Evolutionary conservation across 108 stramenopile species (phyloP).

Genomic region (Chaetoceros muelleri): DNA sequence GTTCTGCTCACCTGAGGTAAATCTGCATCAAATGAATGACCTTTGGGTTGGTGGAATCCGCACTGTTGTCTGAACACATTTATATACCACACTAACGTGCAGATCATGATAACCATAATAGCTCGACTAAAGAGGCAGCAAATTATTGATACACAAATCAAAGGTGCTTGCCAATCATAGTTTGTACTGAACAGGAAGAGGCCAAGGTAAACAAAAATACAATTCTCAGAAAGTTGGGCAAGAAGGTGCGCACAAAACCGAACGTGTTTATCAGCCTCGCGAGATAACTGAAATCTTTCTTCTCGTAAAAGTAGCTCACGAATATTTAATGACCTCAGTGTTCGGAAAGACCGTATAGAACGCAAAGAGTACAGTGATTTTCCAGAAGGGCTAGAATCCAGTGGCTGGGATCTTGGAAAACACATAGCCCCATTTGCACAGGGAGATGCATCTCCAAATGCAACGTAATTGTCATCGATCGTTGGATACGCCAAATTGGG

Average conservation of each 20-base stretch:
- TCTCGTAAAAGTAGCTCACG: neutral
- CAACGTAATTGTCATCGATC: neutral
- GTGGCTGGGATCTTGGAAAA: neutral
- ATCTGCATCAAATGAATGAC: neutral
- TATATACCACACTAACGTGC: constrained; percentile 39
- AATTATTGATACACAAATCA: constrained; percentile 44
- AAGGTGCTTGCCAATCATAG: constrained; percentile 49
- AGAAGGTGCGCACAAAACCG: constrained; percentile 75
- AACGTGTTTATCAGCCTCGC: constrained; percentile 54
- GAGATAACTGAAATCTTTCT: constrained; percentile 19
- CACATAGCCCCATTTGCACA: no score
- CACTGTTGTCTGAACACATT: constrained; percentile 30
- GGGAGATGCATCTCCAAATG: neutral
- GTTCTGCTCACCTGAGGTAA: constrained; percentile 2
- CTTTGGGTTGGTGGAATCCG: constrained; percentile 7
- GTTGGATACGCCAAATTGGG: neutral
- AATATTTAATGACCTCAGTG: constrained; percentile 9
- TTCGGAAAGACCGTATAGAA: neutral
- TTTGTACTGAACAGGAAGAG: constrained; percentile 71
- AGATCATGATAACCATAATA: constrained; percentile 51
- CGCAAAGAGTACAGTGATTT: neutral
- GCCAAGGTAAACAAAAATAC: constrained; percentile 84
- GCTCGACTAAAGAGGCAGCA: constrained; percentile 55
- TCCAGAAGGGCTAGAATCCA: neutral
- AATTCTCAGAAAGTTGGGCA: constrained; percentile 60